Conservation (phyloP, 495 filamentous ascomycete species). For the Aspergillus sclerotioniger region DNA sequence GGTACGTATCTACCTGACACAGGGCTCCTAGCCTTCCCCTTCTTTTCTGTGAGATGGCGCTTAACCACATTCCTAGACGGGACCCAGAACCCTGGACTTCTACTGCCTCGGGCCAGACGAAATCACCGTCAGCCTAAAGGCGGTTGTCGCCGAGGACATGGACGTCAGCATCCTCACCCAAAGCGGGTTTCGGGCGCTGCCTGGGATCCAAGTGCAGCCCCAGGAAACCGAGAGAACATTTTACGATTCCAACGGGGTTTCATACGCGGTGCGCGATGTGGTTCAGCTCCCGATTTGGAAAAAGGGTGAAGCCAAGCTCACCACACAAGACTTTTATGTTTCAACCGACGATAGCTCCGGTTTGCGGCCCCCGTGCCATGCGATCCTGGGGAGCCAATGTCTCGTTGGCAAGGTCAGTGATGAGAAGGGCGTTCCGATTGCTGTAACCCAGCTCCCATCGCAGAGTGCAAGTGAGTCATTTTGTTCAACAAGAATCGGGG, state of each 20-base stretch:
- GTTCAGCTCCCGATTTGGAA: neutral
- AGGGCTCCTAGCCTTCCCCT: neutral
- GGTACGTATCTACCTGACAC: neutral
- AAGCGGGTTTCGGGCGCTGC: neutral
- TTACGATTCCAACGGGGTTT: neutral
- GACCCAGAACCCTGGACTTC: neutral
- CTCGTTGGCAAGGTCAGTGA: neutral
- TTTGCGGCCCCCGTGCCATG: neutral
- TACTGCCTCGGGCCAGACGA: neutral
- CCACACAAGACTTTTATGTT: neutral
- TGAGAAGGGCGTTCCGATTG: neutral
- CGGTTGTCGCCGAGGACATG: neutral
- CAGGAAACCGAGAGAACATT: neutral
- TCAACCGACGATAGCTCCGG: neutral
- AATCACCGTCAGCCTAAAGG: neutral
- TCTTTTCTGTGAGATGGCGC: neutral
- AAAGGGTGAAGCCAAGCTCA: neutral
- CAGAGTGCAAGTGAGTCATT: neutral
- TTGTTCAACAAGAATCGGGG: neutral
- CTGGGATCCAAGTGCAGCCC: neutral
- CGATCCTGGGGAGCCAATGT: neutral
- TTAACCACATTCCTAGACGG: neutral
- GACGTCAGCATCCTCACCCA: neutral
- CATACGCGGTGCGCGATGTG: neutral
- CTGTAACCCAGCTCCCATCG: neutral